Base-by-base conservation (phyloP, 305 asterid species). In the Withania somnifera region DNA sequence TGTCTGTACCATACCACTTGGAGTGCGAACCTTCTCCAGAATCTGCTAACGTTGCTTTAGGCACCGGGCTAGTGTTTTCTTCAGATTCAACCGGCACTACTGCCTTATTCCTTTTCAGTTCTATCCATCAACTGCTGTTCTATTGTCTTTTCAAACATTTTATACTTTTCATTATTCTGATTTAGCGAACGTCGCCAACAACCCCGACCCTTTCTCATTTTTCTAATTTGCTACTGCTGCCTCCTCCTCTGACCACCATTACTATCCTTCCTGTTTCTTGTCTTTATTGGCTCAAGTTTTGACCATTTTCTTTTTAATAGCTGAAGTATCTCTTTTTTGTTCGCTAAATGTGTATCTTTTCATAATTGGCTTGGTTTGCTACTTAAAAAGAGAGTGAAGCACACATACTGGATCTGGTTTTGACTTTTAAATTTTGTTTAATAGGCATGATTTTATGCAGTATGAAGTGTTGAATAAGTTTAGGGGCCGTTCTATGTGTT, bases 21-120 rank as follows among this genome's bases (percentile, higher is more conserved):
- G 56, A 19, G 56, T 51, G 56, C 19, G 6, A 6, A 7, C 56
- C 56, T 51, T 51, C 56, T 7, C n/a, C 3, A 19, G 19, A 51
- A 19, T 51, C 15, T 51, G 19, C 56, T 52, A 52, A 52, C n/a
- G 8, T 3, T 52, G 57, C 22, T 15, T 52, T 52, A 22, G 6
- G 57, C 22, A 51, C 6, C 7, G 10, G 8, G 57, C 22, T 15
- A 15, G 22, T 51, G 57, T 51, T 20, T 91, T 89, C 63, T 86
- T 89, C 60, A 54, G 83, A 90, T 54, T 54, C 60, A 54, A 54
- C 5, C 20, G 30, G 30, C 1, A 30, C 30, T 15, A 20, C 63
- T 5, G 4, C 6, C 7, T 56, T 56, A 14, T 56, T 20, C 63
- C 63, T 56, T 56, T 56, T 20, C 26, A 22, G 32, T 20, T 57